Conservation (phyloP, 257 asterid genomes). For the Solanum paucissectum region DNA sequence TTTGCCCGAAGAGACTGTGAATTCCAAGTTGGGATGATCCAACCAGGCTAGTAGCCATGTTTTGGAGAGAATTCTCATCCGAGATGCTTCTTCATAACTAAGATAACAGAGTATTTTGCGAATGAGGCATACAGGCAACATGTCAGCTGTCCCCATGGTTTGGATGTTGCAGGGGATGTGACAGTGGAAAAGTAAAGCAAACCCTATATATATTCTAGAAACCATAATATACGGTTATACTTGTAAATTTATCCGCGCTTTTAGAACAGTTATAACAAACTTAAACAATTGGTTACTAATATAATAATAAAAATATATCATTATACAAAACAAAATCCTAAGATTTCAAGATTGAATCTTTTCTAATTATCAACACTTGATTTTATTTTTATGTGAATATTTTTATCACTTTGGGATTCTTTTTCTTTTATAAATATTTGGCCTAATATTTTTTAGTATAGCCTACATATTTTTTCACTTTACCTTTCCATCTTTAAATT, state of each 20-base stretch:
- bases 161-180: neutral
- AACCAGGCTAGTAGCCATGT: neutral
- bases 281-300: neutral
- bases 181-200: neutral
- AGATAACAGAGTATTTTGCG: neutral
- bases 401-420: neutral
- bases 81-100: neutral
- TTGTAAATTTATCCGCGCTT: neutral
- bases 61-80: neutral
- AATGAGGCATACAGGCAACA: neutral
- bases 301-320: slow-evolving; percentile 5
- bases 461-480: neutral
- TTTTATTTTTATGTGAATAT: no score
- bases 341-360: neutral
- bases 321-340: neutral
- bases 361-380: neutral
- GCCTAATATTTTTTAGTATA: neutral
- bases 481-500: neutral
- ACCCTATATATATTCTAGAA: neutral
- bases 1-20: neutral
- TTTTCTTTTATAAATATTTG: neutral
- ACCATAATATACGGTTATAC: accelerated
- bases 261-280: neutral
- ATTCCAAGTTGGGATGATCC: neutral
- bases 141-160: neutral